Evolutionary conservation across 306 rosid species (phyloP).

Genomic region (Glycine soja): DNA sequence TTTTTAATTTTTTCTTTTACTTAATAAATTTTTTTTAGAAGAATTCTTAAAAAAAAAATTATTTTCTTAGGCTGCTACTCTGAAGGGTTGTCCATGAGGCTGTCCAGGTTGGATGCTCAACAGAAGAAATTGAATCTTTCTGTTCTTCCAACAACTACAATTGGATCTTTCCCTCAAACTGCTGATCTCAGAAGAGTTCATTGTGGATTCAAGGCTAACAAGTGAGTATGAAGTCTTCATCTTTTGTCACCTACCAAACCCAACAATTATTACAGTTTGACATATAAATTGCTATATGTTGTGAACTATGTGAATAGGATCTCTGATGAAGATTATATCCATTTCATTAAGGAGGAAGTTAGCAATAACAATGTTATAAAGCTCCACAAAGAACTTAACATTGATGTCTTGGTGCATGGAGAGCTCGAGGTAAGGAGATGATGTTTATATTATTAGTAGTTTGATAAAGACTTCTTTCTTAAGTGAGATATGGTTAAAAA

Average conservation of each 20-base stretch:
- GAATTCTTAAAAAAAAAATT: slow-evolving; percentile 38
- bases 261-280: background rate
- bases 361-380: slow-evolving; percentile 75
- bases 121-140: slow-evolving; percentile 89
- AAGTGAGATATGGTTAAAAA: slow-evolving; percentile 21
- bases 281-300: slow-evolving; percentile 8
- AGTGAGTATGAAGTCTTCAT: slow-evolving; percentile 56
- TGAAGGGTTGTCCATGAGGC: slow-evolving; percentile 82
- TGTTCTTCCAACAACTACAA: slow-evolving; percentile 84
- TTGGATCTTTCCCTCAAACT: too few relatives aligned
- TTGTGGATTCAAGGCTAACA: slow-evolving; percentile 81
- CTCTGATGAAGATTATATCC: slow-evolving; percentile 70
- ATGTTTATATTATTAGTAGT: slow-evolving; percentile 11
- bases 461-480: slow-evolving; percentile 21
- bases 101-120: slow-evolving; percentile 75
- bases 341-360: slow-evolving; percentile 77
- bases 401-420: slow-evolving; percentile 91
- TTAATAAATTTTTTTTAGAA: background rate
- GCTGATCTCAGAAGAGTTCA: slow-evolving; percentile 81
- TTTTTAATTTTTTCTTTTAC: slow-evolving; percentile 24
- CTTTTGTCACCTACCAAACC: background rate
- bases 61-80: slow-evolving; percentile 70
- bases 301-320: slow-evolving; percentile 57
- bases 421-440: slow-evolving; percentile 78
- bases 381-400: slow-evolving; percentile 89